Evolutionary conservation across 495 filamentous ascomycete genomes (phyloP).

Genomic region (Xylaria sp.): DNA sequence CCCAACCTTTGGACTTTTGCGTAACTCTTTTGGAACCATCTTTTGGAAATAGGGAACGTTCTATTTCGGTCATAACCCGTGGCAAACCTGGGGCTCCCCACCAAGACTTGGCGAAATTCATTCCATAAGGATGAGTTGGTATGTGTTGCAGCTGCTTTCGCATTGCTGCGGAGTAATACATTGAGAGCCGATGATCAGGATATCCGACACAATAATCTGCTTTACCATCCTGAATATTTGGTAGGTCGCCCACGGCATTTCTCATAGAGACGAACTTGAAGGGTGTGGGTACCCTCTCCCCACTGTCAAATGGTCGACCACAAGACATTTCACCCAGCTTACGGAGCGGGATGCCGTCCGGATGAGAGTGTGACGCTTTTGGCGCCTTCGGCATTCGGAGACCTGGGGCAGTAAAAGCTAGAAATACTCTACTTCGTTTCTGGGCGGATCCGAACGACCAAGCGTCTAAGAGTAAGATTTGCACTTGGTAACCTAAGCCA

Average conservation of each 20-base stretch:
- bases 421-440: slow-evolving; percentile 67
- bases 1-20: slow-evolving; percentile 51
- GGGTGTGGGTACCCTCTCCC: slow-evolving; percentile 58
- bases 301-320: slow-evolving; percentile 61
- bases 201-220: slow-evolving; percentile 59
- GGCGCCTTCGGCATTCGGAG: slow-evolving; percentile 60
- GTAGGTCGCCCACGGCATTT: slow-evolving; percentile 64
- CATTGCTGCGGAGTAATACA: slow-evolving; percentile 37
- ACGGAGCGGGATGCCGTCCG: slow-evolving; percentile 29
- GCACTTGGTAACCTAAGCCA: slow-evolving; percentile 74
- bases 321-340: slow-evolving; percentile 67
- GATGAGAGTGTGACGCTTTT: slow-evolving; percentile 66
- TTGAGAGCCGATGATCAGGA: slow-evolving; percentile 67
- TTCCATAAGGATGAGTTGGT: slow-evolving; percentile 51
- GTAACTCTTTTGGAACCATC: slow-evolving; percentile 21
- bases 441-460: slow-evolving; percentile 73
- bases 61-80: slow-evolving; percentile 46
- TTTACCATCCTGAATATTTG: slow-evolving; percentile 62
- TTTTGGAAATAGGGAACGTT: slow-evolving; percentile 44
- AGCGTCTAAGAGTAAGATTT: slow-evolving; percentile 67
- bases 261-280: slow-evolving; percentile 60
- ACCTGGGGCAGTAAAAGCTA: slow-evolving; percentile 69
- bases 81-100: slow-evolving; percentile 36
- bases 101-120: slow-evolving; percentile 56
- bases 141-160: slow-evolving; percentile 49